Conservation (phyloP, 2,329 filamentous ascomycete species). For the Neonectria coccinea region DNA sequence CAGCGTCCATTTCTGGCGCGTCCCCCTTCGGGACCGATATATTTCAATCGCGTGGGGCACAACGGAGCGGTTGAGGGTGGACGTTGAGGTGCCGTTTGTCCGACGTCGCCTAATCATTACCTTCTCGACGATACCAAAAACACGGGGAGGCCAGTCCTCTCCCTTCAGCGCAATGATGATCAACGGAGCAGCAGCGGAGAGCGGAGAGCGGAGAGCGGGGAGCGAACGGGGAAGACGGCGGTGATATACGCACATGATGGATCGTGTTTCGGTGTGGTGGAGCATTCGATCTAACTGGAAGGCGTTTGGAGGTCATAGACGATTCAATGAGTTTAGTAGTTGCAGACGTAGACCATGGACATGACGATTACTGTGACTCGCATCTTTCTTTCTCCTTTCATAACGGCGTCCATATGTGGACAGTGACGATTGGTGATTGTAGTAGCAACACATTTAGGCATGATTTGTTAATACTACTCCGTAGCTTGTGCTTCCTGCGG, state of each 20-base stretch:
- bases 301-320: constrained; percentile 56
- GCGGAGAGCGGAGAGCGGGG: not conserved
- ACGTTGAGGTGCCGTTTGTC: constrained; percentile 32
- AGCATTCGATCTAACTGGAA: constrained; percentile 50
- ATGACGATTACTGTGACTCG: constrained; percentile 45
- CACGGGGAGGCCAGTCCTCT: constrained; percentile 28
- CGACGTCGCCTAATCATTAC: constrained; percentile 42
- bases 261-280: constrained; percentile 41
- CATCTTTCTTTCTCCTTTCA: not conserved
- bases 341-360: constrained; percentile 50
- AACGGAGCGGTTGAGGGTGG: constrained; percentile 33
- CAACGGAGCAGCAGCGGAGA: constrained; percentile 11
- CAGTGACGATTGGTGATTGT: not conserved
- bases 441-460: not conserved
- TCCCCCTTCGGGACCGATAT: constrained; percentile 22
- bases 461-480: constrained; percentile 16
- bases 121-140: constrained; percentile 45
- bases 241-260: constrained; percentile 34
- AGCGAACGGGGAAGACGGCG: constrained; percentile 28
- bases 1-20: constrained; percentile 32
- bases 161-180: constrained; percentile 31
- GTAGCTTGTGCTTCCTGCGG: constrained; percentile 23
- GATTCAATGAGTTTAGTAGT: constrained; percentile 53
- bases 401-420: not conserved
- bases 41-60: constrained; percentile 16